Evolutionary conservation across 176 grass and related monocot genomes (phyloP), one percentile per base, ranked within the genome.

Genomic region (Eremochloa ophiuroides): DNA sequence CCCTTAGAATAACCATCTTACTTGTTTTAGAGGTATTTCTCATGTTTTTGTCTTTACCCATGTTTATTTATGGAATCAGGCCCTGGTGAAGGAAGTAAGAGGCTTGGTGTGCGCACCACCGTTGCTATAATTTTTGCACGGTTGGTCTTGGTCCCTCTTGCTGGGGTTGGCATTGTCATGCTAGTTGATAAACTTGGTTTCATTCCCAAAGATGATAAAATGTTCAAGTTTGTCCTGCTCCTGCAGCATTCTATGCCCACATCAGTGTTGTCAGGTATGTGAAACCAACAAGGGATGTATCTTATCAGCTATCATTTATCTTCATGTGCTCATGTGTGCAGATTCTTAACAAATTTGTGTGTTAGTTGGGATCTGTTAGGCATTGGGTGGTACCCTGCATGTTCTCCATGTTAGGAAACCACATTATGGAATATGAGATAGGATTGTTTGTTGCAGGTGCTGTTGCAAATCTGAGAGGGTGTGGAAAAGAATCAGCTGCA

Each of bases 171-270:
- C 69, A 93, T 92, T 55, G 9, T 90, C 42, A 55, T 90, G 50
- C 64, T 99, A 58, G 97, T 90, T 85, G 97, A 99, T 33, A 99
- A 88, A 62, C 93, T 99, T 33, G 89, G 91, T 74, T 93, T 99
- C 70, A 88, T 96, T 50, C 97, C 97, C 14, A 81, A 82, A 76
- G 97, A 69, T 18, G 97, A 99, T 80, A 99, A 93, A 78, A 99
- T 99, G 97, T 95, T 99, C 80, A 99, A 96, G 88, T 99, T 99
- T 85, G 89, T 99, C 63, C 76, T 99, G 20, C 84, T 99, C 59
- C 89, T 99, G 37, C 97, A 99, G 69, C 91, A 99, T 85, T 83
- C 97, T 27, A 99, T 99, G 97, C 97, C 97, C 73, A 99, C 97
- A 74, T 99, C 97, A 22, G 97, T 99, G 68, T 39, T 99, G 77